Evolutionary conservation across 345 rosid genomes (phyloP), one percentile per base, ranked within the genome.

Genomic region (Sonneratia caseolaris): DNA sequence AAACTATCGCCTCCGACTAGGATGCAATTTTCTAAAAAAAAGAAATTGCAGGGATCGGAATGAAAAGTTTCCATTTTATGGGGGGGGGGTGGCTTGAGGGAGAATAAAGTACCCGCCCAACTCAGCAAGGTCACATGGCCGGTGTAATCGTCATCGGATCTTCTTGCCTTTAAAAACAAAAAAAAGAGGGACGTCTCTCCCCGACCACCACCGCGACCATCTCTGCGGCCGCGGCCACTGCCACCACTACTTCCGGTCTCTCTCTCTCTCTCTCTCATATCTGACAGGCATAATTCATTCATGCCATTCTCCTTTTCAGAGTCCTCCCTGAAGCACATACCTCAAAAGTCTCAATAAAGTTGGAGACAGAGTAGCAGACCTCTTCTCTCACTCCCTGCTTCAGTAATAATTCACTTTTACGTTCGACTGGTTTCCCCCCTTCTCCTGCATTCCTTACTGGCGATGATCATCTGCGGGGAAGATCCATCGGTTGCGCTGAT

Each of bases 401-500:
- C 55, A 22, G 32, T 14, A 22, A 59, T 59, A 22, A 59, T 59
- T 68, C 68, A 38, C 35, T 43, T 27, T 24, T 42, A 15, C 49
- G 49, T 40, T 49, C 70, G 16, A 37, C 36, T 24, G 53, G 16
- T 64, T 64, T 0, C 55, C 64, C 61, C n/a, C 32, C 62, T 32
- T 49, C 57, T 27, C 24, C 45, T 1, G 64, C 64, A 59, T 59
- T 59, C 24, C 64, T 21, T 2, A 1, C 57, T 42, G 45, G 47
- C 36, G 65, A 14, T 49, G 64, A 5, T 38, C 64, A 37, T 6
- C 45, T 14, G 21, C 21, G 40, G 65, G 32, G 71, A 38, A 45
- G 71, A 68, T 68, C 71, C 71, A 22, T 1, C 71, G 19, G 71
- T 38, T 53, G 61, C 64, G 43, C 15, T 32, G 59, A 12, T 40